Evolutionary conservation across 345 rosid genomes (phyloP).

Genomic region (Aurinia saxatilis): DNA sequence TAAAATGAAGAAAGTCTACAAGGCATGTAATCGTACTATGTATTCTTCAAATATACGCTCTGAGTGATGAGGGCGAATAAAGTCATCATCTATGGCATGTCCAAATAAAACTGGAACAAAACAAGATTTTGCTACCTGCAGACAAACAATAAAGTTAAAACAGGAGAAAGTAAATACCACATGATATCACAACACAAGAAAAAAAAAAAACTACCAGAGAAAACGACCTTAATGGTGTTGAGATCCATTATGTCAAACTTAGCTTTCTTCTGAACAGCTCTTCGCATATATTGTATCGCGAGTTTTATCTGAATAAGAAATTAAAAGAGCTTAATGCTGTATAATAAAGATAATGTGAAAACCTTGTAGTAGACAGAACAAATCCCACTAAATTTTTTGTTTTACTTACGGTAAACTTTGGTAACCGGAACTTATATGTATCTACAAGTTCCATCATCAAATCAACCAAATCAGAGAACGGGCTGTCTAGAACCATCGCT

Average conservation of each 20-base stretch:
- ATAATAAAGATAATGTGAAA: background rate
- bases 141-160: background rate
- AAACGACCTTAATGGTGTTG: slow-evolving; percentile 68
- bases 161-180: background rate
- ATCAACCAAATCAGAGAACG: slow-evolving; percentile 91
- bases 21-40: slow-evolving; percentile 36
- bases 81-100: slow-evolving; percentile 89
- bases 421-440: slow-evolving; percentile 70
- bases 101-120: slow-evolving; percentile 95
- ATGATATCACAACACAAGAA: background rate
- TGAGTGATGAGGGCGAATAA: slow-evolving; percentile 85
- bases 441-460: slow-evolving; percentile 96
- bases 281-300: slow-evolving; percentile 88
- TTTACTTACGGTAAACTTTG: slow-evolving; percentile 79
- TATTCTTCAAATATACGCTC: slow-evolving; percentile 79
- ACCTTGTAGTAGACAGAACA: background rate
- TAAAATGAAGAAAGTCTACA: background rate
- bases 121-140: slow-evolving; percentile 76
- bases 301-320: slow-evolving; percentile 57
- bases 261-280: slow-evolving; percentile 77
- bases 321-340: background rate
- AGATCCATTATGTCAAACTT: slow-evolving; percentile 77
- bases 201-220: background rate
- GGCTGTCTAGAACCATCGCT: slow-evolving; percentile 93
- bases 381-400: background rate